phyloP scores from a whole-genome alignment of 345 rosid species.

The Eucalyptus tenuipes region DNA sequence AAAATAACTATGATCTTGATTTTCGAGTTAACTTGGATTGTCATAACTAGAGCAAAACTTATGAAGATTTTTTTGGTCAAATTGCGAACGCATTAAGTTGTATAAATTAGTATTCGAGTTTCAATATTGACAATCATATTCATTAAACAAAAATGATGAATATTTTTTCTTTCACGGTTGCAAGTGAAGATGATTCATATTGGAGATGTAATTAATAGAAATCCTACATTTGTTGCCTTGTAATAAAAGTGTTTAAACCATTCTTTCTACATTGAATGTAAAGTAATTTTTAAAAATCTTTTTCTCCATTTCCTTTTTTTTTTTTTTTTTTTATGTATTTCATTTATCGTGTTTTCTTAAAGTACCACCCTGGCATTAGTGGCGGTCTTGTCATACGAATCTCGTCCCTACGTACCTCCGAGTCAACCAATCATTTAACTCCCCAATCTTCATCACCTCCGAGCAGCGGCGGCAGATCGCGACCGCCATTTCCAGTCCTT shows the following conservation, averaged over 20 bases:
- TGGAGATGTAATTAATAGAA: not conserved
- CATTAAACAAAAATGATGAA: not conserved
- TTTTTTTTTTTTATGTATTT: not conserved
- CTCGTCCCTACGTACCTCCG: not conserved
- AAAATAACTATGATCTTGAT: not conserved
- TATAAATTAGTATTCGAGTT: not conserved
- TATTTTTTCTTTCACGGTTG: not conserved
- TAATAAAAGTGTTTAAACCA: not conserved
- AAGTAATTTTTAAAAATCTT: not conserved
- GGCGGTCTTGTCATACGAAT: not conserved
- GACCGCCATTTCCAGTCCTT: not conserved
- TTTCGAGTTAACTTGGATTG: fast-evolving
- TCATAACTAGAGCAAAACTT: not conserved
- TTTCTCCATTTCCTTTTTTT: not conserved
- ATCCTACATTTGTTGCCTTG: fast-evolving
- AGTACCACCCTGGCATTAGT: not conserved
- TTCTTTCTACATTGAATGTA: not conserved
- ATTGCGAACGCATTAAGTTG: fast-evolving
- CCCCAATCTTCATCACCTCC: not conserved
- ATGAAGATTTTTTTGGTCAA: too few species aligned
- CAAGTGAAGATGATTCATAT: not conserved
- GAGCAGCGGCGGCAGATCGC: not conserved
- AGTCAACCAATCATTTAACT: not conserved
- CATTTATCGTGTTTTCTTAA: not conserved
- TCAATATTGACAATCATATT: fast-evolving